Conservation (phyloP, 228 moss, liverwort and hornwort genomes). For the Sphagnum magellanicum region DNA sequence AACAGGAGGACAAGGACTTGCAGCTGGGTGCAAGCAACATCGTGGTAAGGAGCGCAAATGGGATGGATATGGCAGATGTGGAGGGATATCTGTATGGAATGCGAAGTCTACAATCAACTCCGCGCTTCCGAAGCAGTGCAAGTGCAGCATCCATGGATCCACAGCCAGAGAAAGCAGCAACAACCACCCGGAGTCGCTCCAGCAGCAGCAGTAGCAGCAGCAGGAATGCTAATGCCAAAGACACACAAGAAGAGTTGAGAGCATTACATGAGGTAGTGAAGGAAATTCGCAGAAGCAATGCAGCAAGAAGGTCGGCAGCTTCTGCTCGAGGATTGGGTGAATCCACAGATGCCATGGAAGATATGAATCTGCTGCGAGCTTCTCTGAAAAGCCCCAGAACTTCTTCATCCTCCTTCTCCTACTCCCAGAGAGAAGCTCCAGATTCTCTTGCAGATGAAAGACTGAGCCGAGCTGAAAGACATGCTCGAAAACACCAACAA, state of each 20-base stretch:
- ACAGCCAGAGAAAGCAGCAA: conserved; percentile 6
- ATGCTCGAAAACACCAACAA: conserved; percentile 21
- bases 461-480: conserved; percentile 34
- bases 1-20: conserved; percentile 18
- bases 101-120: conserved; percentile 23
- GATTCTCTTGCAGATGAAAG: conserved; percentile 34
- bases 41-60: conserved; percentile 8
- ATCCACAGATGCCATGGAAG: conserved; percentile 9
- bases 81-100: conserved; percentile 21
- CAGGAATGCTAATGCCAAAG: conserved; percentile 10
- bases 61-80: conserved; percentile 17
- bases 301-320: conserved; percentile 9
- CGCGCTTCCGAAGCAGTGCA: conserved; percentile 14
- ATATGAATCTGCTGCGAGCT: conserved; percentile 24
- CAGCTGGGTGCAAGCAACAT: conserved; percentile 16
- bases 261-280: conserved; percentile 22
- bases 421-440: conserved; percentile 13
- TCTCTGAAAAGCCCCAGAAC: conserved; percentile 26
- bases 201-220: too few relatives aligned
- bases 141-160: conserved; percentile 29
- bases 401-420: neutral
- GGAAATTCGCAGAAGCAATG: conserved; percentile 16
- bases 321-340: conserved; percentile 14
- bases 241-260: conserved; percentile 31
- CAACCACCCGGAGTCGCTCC: too few relatives aligned